Conservation (phyloP, 2,329 filamentous ascomycete genomes). For the Nakataea oryzae region DNA sequence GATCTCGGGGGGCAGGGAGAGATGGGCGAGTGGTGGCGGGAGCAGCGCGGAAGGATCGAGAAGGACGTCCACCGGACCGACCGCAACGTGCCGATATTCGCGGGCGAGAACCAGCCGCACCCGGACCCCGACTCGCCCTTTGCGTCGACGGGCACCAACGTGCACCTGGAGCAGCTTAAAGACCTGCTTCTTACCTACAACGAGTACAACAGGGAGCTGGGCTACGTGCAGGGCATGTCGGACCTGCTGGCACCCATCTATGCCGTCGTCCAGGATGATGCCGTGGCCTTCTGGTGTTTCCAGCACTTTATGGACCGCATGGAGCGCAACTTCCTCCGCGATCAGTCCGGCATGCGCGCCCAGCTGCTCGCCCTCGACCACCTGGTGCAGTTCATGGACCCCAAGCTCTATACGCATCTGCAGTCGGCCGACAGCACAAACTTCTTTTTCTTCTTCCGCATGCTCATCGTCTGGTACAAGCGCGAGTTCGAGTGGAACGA, state of each 20-base stretch:
- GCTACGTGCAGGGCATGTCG: constrained; percentile 98
- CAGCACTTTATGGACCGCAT: constrained; percentile 95
- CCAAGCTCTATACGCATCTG: constrained; percentile 83
- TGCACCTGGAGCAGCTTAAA: constrained; percentile 97
- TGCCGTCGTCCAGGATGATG: constrained; percentile 94
- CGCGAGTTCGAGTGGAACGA: constrained; percentile 89
- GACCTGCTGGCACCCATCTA: constrained; percentile 90
- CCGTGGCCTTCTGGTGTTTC: constrained; percentile 94
- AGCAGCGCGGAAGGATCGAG: constrained; percentile 88
- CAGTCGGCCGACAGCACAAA: constrained; percentile 90
- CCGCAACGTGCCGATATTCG: constrained; percentile 87
- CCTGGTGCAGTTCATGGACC: constrained; percentile 93
- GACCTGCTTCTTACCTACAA: constrained; percentile 99
- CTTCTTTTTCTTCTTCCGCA: constrained; percentile 99
- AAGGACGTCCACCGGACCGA: constrained; percentile 98
- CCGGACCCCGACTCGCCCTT: constrained; percentile 95
- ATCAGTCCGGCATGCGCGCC: constrained; percentile 90
- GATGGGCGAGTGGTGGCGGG: constrained; percentile 90
- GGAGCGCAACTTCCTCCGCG: constrained; percentile 92
- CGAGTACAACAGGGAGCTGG: constrained; percentile 89
- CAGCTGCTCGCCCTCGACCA: constrained; percentile 89
- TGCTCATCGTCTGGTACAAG: constrained; percentile 98
- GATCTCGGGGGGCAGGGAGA: constrained; percentile 72
- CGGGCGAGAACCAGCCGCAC: constrained; percentile 91
- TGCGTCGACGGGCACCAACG: constrained; percentile 85